Base-by-base conservation (phyloP, 2,329 filamentous ascomycete genomes). In the Coniochaeta prunicola region DNA sequence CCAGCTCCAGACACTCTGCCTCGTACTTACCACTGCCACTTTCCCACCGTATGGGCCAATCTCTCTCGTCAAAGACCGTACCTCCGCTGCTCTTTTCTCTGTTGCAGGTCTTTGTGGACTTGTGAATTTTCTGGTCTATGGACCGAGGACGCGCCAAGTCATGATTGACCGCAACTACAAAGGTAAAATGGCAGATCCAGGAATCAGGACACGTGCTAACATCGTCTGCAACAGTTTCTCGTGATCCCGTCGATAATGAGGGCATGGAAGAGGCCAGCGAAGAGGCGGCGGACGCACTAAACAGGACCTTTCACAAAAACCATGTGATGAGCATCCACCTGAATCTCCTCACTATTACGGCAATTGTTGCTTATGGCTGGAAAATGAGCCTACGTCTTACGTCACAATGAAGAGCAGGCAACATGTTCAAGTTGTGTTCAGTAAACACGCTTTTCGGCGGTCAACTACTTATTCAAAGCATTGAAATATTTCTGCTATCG, bases 301-400 rank as follows among this genome's bases (percentile, higher is more conserved):
- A 70, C 17, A 71, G 62, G 59, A 60, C 59, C 1, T 77, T 77
- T 33, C 68, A 64, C 0, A 66, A 64, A 1, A 69, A 66, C 7
- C 75, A 77, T 58, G 73, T 74, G 21, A 77, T 76, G 72, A 73
- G 70, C 57, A 76, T 77, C 56, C 74, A 77, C 36, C 59, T 77
- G 9, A 77, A 77, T 57, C 60, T 77, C 28, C 61, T 76, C 12
- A 67, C 69, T 0, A 66, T 77, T 3, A 67, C 63, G 3, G 66
- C 68, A 0, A 66, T 68, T 63, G 9, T 73, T 7, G 66, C 64
- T 61, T 72, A 71, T 59, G 69, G 70, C 21, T 65, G 65, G 55
- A 66, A 64, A 33, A 36, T 73, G 57, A 69, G 64, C 0, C 66
- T 60, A 9, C 62, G 59, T 48, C 30, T 72, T 31, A 55, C 64